Evolutionary conservation across 1,284 basidiomycete genomes (phyloP).

Genomic region (Apiotrichum laibachii): DNA sequence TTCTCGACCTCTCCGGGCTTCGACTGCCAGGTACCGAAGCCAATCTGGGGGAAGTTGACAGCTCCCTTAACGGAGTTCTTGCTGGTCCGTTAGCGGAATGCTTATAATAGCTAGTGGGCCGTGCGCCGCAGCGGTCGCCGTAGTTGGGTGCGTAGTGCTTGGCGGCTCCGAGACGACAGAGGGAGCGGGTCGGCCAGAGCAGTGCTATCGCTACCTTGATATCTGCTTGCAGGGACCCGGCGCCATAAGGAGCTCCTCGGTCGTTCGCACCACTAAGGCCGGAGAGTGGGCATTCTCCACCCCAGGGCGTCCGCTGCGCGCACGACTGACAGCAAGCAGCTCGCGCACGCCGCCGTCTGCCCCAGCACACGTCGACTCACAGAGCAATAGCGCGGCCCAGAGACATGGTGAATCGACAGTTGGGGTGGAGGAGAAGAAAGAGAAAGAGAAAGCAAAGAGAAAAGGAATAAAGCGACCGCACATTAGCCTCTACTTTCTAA

Average conservation of each 20-base stretch:
- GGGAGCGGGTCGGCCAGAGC: too few relatives aligned
- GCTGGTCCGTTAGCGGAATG: not conserved
- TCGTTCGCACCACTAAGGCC: too few relatives aligned
- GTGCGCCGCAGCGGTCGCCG: not conserved
- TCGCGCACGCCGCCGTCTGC: too few relatives aligned
- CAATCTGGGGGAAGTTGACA: conserved; percentile 62
- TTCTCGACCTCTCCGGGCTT: conserved; percentile 41
- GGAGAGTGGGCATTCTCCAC: too few relatives aligned
- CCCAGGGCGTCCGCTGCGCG: too few relatives aligned
- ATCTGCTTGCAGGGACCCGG: too few relatives aligned
- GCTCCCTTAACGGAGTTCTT: conserved; percentile 33
- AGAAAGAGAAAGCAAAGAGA: not conserved
- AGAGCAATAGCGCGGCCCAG: conserved; percentile 26
- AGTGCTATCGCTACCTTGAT: too few relatives aligned
- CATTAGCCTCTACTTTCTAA: too few relatives aligned
- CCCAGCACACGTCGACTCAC: conserved; percentile 13
- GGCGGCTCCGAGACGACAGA: too few relatives aligned
- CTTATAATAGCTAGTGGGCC: not conserved
- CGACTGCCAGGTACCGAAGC: conserved; percentile 73
- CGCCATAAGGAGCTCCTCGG: too few relatives aligned
- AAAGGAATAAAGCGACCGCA: not conserved
- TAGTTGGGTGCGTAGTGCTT: too few relatives aligned
- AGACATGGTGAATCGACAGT: conserved; percentile 19
- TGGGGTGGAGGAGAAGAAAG: not conserved
- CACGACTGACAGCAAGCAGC: too few relatives aligned